phyloP scores from a whole-genome alignment of 345 rosid genomes.

The Salix koriyanagi region DNA sequence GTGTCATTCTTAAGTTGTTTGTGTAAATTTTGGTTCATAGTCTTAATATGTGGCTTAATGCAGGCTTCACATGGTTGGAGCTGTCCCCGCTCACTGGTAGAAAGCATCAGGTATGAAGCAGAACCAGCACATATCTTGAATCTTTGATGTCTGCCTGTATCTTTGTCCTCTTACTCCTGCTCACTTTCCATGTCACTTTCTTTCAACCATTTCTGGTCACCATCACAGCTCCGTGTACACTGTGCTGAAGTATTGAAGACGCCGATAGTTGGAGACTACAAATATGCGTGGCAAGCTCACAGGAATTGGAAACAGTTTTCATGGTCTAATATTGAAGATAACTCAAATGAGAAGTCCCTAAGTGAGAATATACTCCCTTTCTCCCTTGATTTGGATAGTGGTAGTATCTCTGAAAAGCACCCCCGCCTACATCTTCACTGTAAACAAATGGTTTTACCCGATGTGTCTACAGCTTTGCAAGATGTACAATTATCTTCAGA shows the following conservation, averaged over 20 bases:
- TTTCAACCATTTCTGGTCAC: slow-evolving; percentile 7
- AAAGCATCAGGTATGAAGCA: slow-evolving; percentile 75
- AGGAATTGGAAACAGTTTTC: slow-evolving; percentile 39
- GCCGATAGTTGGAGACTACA: slow-evolving; percentile 88
- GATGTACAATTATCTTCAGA: slow-evolving; percentile 33
- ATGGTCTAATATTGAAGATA: slow-evolving; percentile 13
- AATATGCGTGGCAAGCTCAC: slow-evolving; percentile 89
- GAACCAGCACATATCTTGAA: background rate
- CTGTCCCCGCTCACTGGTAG: slow-evolving; percentile 85
- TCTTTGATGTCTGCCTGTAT: background rate
- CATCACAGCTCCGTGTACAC: slow-evolving; percentile 78
- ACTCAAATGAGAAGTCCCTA: slow-evolving; percentile 9
- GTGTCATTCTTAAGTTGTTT: background rate
- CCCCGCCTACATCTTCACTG: slow-evolving; percentile 91
- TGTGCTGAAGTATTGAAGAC: slow-evolving; percentile 91
- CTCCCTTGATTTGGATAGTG: slow-evolving; percentile 64
- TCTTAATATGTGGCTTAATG: slow-evolving; percentile 11
- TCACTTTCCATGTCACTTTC: background rate
- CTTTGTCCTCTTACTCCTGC: background rate
- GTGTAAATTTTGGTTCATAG: background rate
- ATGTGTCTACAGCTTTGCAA: slow-evolving; percentile 56
- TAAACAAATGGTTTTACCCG: slow-evolving; percentile 64
- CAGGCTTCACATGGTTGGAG: slow-evolving; percentile 92
- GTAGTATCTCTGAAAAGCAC: slow-evolving; percentile 58
- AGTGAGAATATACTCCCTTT: slow-evolving; percentile 42